Evolutionary conservation across 257 asterid genomes (phyloP), one percentile per base, ranked within the genome.

Genomic region (Solanum rostratum): DNA sequence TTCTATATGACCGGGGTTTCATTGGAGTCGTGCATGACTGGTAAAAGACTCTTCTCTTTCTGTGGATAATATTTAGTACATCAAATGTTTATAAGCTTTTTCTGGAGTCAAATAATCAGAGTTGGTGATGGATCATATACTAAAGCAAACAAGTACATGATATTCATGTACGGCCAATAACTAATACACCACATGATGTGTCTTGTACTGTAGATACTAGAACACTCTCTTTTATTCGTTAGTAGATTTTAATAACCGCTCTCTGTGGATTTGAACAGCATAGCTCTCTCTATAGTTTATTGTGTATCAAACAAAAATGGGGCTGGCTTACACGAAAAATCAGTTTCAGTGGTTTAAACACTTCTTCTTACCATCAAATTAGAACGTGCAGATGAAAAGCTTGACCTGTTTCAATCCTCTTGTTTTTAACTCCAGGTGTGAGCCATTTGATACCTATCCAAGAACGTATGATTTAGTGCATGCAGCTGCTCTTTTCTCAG

Each of bases 381-480:
- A 74, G 81, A 74, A 27, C 9, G 19, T 24, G 43, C 10, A 27
- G 10, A 50, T 9, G 45, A 50, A 50, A 27, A 49, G 45, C 63
- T 78, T 78, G 60, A 78, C 46, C 1, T 27, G 63, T 49, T 76
- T 76, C 7, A 39, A n/a, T 71, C 70, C 45, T 6, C 6, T 83
- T 46, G 80, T 24, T 41, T 57, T 66, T 80, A 49, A 14, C 82
- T 43, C 39, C 89, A 92, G 97, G 97, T 93, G 97, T 65, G 92
- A 91, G 94, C 95, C 97, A 19, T 93, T 93, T 43, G 90, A 90
- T 86, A 92, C 97, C 9, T 91, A 90, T 52, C 97, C 97, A 41
- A 92, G 97, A 90, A 90, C 96, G 12, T 93, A 93, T 29, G 97
- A 93, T 66, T 69, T 90, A 82, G 27, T 93, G 82, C 88, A 93